A percentile compares a stretch with the other conserved stretches of the same genome.
Conservation (phyloP, 1,139 yeast genomes). For the Kluyveromyces sp. region DNA sequence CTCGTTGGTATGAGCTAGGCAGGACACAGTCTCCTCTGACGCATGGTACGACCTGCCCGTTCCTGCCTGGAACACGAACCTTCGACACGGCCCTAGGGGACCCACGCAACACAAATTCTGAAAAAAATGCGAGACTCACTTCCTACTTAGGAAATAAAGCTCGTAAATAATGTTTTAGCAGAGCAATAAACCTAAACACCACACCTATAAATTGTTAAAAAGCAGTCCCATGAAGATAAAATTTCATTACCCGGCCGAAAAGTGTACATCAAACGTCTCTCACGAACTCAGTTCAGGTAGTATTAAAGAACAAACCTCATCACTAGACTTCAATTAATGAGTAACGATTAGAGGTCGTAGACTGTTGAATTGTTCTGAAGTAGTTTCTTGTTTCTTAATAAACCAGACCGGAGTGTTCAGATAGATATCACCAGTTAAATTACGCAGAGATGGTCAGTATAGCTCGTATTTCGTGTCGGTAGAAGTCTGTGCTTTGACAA, state of each 20-base stretch:
- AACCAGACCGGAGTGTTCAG: conserved; percentile 82
- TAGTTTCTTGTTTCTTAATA: background rate
- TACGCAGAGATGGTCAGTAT: conserved; percentile 98
- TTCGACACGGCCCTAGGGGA: no score
- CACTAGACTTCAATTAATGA: background rate
- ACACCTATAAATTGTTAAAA: background rate
- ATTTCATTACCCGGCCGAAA: background rate
- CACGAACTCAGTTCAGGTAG: no score
- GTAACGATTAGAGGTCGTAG: background rate
- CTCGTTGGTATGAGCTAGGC: no score
- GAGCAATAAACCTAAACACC: background rate
- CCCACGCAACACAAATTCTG: background rate
- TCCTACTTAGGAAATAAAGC: background rate
- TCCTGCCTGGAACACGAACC: no score
- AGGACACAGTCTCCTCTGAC: no score
- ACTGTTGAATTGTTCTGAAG: background rate
- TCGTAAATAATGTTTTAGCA: no score
- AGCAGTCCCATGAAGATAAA: background rate
- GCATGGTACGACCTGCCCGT: no score
- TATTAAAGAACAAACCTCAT: background rate
- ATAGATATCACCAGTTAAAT: conserved; percentile 33
- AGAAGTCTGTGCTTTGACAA: background rate
- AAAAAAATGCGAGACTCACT: no score
- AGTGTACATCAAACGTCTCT: no score
- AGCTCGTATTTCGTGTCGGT: conserved; percentile 9